Percentiles rank a stretch among this genome's conserved stretches.
These are phyloP conservation scores for Penicillium janthinellum DNA, from an alignment of 2,329 filamentous ascomycete genomes.

Conservation along the genomic window DNA sequence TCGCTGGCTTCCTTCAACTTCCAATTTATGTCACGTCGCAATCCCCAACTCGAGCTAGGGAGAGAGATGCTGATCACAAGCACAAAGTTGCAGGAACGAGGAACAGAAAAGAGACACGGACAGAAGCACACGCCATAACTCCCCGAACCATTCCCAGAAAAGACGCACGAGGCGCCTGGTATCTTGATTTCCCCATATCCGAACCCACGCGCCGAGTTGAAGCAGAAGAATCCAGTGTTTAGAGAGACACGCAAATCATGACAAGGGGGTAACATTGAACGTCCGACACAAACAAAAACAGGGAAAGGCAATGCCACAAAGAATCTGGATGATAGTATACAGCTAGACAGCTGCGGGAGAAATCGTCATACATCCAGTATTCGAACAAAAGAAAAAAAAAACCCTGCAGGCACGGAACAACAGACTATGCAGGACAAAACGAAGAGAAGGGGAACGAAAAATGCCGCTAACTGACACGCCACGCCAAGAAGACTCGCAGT, in stretches of 20 bases:
- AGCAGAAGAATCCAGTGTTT: background rate
- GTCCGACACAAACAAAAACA: background rate
- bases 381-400: background rate
- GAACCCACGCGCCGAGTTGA: slow-evolving; percentile 13
- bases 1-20: background rate
- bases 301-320: background rate
- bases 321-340: background rate
- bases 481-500: slow-evolving; percentile 10
- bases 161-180: slow-evolving; percentile 1
- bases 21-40: background rate
- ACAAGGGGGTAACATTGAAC: slow-evolving; percentile 2
- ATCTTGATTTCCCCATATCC: slow-evolving; percentile 9
- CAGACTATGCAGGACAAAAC: slow-evolving; percentile 1
- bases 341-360: background rate
- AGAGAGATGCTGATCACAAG: background rate
- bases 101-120: background rate
- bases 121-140: background rate
- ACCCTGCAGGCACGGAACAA: background rate
- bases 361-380: background rate
- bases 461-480: slow-evolving; percentile 6
- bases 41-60: background rate
- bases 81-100: background rate
- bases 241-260: background rate
- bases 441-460: slow-evolving; percentile 9
- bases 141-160: slow-evolving; percentile 1